phyloP scores from a whole-genome alignment of 345 rosid species.

The Euphorbia tirucalli region DNA sequence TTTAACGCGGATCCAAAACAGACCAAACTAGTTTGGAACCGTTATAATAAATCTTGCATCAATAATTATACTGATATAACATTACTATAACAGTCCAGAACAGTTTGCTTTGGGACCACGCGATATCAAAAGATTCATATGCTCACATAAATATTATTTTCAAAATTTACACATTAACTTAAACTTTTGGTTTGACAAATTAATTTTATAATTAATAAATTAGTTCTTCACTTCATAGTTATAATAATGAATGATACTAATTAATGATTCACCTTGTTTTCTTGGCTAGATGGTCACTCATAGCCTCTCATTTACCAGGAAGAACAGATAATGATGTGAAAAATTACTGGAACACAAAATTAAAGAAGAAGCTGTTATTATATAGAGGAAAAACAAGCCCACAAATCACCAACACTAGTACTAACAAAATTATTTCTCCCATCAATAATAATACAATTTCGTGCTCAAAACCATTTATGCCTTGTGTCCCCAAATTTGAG shows the following conservation, averaged over 20 bases:
- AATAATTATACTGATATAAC: no score
- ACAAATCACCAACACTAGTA: slow-evolving; percentile 1
- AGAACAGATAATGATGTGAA: slow-evolving; percentile 92
- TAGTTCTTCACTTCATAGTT: not conserved
- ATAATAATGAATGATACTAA: not conserved
- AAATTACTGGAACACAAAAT: slow-evolving; percentile 93
- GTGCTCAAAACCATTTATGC: slow-evolving; percentile 7
- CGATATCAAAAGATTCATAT: no score
- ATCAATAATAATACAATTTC: not conserved
- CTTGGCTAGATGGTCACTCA: slow-evolving; percentile 67
- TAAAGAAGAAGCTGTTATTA: slow-evolving; percentile 64
- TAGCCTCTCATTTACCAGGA: slow-evolving; percentile 85
- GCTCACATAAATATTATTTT: no score
- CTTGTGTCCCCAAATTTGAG: slow-evolving; percentile 19
- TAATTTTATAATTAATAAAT: not conserved
- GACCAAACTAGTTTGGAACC: no score
- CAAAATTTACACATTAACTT: no score
- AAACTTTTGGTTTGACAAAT: no score
- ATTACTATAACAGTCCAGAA: no score
- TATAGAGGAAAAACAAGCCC: slow-evolving; percentile 29
- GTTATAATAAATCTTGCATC: no score
- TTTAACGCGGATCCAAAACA: no score
- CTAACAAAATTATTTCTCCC: not conserved
- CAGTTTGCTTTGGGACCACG: no score
- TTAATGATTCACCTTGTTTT: slow-evolving; percentile 9